Conservation (phyloP, 441 rosid species). For the Brassica hybrid region DNA sequence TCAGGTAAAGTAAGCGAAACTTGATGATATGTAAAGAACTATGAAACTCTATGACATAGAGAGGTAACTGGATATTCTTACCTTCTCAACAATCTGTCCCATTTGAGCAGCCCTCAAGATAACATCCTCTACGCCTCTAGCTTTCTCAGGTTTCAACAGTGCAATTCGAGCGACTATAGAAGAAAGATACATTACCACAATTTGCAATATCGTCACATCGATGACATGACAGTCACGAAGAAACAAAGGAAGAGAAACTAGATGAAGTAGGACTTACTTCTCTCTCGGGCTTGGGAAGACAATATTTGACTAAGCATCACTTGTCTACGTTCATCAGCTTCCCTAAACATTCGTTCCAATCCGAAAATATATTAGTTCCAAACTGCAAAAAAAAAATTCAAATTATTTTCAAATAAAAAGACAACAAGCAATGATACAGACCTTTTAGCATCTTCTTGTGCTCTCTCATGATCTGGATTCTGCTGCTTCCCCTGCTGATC, state of each 20-base stretch:
- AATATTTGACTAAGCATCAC: slow-evolving; percentile 95
- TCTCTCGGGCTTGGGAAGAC: slow-evolving; percentile 89
- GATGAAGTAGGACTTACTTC: slow-evolving; percentile 57
- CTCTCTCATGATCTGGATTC: slow-evolving; percentile 71
- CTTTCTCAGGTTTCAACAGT: slow-evolving; percentile 97
- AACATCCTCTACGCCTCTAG: slow-evolving; percentile 92
- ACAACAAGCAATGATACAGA: slow-evolving; percentile 20
- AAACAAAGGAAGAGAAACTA: slow-evolving; percentile 7
- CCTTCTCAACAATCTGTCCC: slow-evolving; percentile 97
- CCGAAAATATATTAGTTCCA: slow-evolving; percentile 12
- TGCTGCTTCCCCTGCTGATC: slow-evolving; percentile 69
- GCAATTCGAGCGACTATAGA: slow-evolving; percentile 88
- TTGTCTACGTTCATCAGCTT: slow-evolving; percentile 94
- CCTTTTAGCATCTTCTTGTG: slow-evolving; percentile 92
- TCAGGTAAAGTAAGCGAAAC: not conserved
- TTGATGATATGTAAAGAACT: not conserved
- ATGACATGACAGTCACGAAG: not conserved
- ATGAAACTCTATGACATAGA: slow-evolving; percentile 16
- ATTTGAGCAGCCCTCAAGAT: slow-evolving; percentile 82
- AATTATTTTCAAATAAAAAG: not conserved
- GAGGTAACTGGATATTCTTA: slow-evolving; percentile 30
- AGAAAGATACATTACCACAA: not conserved
- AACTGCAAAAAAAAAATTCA: not conserved
- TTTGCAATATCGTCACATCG: not conserved
- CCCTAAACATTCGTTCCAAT: slow-evolving; percentile 54